Evolutionary conservation across 2,329 filamentous ascomycete species (phyloP).

Genomic region (Trichoderma citrinoviride): DNA sequence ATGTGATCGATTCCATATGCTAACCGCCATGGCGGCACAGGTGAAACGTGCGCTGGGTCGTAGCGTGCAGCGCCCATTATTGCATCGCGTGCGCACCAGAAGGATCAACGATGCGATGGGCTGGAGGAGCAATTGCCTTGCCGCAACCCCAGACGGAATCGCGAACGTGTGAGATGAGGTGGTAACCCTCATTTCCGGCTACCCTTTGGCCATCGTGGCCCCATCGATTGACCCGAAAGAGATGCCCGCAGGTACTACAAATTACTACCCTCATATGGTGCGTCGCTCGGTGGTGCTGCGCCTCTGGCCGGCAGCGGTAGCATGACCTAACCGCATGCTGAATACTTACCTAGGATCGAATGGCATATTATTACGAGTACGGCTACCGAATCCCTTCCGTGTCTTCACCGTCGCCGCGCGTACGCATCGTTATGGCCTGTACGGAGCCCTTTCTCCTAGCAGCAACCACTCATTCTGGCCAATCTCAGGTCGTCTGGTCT

Average conservation of each 20-base stretch:
- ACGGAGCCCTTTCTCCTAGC: too few species aligned
- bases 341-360: too few species aligned
- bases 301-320: conserved; percentile 5
- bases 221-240: background rate
- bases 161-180: background rate
- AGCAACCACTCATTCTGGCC: too few species aligned
- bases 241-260: background rate
- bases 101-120: background rate
- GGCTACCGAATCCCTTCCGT: background rate
- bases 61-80: background rate
- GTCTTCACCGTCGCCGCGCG: too few species aligned
- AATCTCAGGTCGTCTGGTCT: too few species aligned
- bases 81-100: background rate
- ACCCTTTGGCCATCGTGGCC: background rate
- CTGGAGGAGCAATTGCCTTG: background rate
- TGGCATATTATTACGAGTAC: background rate
- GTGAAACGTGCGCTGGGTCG: conserved; percentile 2
- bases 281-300: background rate
- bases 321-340: conserved; percentile 4
- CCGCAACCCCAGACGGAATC: too few species aligned
- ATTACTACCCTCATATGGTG: background rate
- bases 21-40: conserved; percentile 12
- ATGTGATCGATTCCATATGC: conserved; percentile 21
- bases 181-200: background rate
- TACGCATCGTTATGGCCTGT: too few species aligned